Evolutionary conservation across 208 protist genomes (phyloP).

Genomic region (Trypanosoma avium): DNA sequence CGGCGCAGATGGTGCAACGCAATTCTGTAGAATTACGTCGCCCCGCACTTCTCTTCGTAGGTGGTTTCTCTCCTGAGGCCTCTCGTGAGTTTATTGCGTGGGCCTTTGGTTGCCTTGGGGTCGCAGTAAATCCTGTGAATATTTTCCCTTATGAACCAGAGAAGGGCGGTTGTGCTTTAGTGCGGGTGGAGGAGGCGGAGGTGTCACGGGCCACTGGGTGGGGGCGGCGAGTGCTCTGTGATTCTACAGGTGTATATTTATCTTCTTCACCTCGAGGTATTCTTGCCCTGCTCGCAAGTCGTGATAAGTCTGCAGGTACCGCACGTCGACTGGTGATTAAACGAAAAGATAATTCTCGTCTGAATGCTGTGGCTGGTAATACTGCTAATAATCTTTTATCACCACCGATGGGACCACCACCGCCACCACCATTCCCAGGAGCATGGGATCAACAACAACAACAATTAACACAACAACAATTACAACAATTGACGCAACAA

Average conservation of each 20-base stretch:
- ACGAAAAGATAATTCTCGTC: conserved; percentile 5
- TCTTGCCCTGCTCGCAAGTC: conserved; percentile 17
- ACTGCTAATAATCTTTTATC: background rate
- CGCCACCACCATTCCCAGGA: conserved; percentile 15
- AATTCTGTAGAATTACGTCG: conserved; percentile 2
- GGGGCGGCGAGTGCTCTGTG: conserved; percentile 35
- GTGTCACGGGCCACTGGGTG: conserved; percentile 18
- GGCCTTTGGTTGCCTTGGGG: conserved; percentile 37
- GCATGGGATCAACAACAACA: conserved; percentile 28
- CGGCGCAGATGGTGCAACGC: conserved; percentile 7
- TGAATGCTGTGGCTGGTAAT: no score
- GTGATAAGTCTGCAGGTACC: conserved; percentile 16
- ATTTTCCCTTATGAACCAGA: conserved; percentile 24
- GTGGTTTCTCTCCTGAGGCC: conserved; percentile 35
- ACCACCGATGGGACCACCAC: conserved; percentile 9
- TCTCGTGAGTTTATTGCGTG: conserved; percentile 48
- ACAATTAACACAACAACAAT: background rate
- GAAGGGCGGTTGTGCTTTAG: conserved; percentile 26
- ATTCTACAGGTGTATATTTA: conserved; percentile 18
- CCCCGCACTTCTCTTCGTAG: conserved; percentile 38
- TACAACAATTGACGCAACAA: background rate
- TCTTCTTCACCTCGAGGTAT: conserved; percentile 15
- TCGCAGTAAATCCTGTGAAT: conserved; percentile 31
- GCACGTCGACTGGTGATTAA: conserved; percentile 21
- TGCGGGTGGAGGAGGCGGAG: conserved; percentile 24